Percentiles rank a stretch among this genome's conserved stretches.
phyloP scores from a whole-genome alignment of 805 yeast species.

The Suhomyces sp. region DNA sequence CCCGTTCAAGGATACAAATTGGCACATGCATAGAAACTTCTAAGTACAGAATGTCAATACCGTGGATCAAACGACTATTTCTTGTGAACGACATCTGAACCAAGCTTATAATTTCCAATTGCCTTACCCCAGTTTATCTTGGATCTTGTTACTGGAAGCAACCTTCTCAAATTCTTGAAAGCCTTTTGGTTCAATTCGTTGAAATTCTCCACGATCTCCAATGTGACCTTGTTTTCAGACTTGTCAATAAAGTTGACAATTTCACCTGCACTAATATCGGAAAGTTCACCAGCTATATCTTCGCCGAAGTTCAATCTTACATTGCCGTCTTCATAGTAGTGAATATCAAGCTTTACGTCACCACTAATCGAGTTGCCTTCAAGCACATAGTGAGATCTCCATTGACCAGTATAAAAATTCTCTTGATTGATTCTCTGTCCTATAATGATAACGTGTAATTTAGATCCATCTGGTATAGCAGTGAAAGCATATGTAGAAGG shows the following conservation, averaged over 20 bases:
- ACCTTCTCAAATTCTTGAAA: constrained; percentile 85
- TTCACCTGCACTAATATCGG: constrained; percentile 28
- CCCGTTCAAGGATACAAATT: neutral
- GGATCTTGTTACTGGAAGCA: constrained; percentile 86
- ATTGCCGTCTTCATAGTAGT: constrained; percentile 95
- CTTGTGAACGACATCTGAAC: constrained; percentile 63
- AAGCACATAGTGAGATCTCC: constrained; percentile 67
- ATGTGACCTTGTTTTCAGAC: constrained; percentile 60
- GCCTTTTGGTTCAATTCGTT: constrained; percentile 70
- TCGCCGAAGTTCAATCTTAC: constrained; percentile 63
- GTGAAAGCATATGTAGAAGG: constrained; percentile 53
- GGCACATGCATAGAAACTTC: neutral
- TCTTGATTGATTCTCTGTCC: constrained; percentile 71
- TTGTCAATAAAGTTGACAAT: constrained; percentile 48
- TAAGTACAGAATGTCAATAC: neutral
- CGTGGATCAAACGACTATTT: constrained; percentile 4
- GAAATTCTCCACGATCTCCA: constrained; percentile 59
- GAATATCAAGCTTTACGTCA: constrained; percentile 65
- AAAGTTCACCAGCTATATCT: constrained; percentile 19
- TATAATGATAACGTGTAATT: constrained; percentile 53
- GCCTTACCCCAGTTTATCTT: constrained; percentile 95
- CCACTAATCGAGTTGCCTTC: constrained; percentile 45
- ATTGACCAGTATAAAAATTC: constrained; percentile 86
- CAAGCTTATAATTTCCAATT: constrained; percentile 83
- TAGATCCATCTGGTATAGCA: constrained; percentile 35